Percentiles rank a stretch among this genome's conserved stretches.
These are phyloP conservation scores for Citrus reticulata DNA, from an alignment of 345 rosid genomes.

Conservation along the genomic window DNA sequence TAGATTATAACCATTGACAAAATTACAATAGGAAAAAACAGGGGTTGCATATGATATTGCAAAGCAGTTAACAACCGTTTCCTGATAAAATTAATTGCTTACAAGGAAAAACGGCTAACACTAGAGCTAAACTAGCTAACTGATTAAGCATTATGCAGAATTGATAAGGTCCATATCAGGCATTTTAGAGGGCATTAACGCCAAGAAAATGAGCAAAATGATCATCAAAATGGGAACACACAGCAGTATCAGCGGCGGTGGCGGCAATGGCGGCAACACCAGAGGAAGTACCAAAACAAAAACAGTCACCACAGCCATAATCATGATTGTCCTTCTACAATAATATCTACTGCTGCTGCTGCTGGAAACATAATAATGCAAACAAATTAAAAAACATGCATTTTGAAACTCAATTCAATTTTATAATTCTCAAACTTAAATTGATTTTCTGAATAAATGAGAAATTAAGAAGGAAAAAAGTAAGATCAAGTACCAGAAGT, in stretches of 20 bases:
- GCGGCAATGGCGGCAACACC: conserved; percentile 2
- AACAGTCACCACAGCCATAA: neutral
- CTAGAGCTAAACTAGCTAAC: neutral
- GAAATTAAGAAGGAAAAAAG: neutral
- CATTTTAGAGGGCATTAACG: neutral
- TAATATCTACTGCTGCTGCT: neutral
- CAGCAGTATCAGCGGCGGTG: neutral
- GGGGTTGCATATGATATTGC: too few species aligned
- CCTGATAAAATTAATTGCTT: too few species aligned
- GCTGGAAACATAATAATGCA: neutral
- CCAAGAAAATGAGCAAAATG: neutral
- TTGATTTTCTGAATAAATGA: neutral
- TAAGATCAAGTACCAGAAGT: neutral
- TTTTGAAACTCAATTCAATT: too few species aligned
- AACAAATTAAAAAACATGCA: neutral
- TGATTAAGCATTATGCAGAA: neutral
- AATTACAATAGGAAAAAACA: too few species aligned
- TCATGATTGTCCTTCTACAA: neutral
- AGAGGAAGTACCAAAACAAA: neutral
- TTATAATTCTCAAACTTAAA: too few species aligned
- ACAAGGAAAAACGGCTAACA: neutral
- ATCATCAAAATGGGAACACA: neutral
- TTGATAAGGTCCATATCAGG: neutral
- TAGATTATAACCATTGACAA: too few species aligned
- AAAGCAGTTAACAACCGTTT: too few species aligned